Percentiles rank a stretch among this genome's conserved stretches.
These are phyloP conservation scores for Taphrina betulina DNA, from an alignment of 1,139 yeast species.

Conservation along the genomic window DNA sequence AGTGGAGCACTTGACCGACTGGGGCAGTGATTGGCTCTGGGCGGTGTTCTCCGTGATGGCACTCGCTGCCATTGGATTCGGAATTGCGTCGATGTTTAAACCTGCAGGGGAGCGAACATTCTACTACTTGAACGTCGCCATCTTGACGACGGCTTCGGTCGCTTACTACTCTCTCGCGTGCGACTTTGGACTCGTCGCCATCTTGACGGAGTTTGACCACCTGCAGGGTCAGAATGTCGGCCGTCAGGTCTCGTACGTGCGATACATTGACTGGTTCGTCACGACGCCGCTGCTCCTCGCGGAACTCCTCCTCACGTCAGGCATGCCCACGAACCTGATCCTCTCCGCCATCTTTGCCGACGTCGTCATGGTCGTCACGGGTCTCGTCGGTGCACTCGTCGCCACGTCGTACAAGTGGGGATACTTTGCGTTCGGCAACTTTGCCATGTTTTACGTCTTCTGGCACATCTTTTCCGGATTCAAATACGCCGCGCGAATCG, in stretches of 20 bases:
- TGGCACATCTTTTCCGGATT: constrained; percentile 36
- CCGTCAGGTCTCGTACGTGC: constrained; percentile 66
- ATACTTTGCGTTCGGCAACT: constrained; percentile 50
- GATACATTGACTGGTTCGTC: constrained; percentile 67
- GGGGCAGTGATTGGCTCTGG: constrained; percentile 55
- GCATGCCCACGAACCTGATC: constrained; percentile 40
- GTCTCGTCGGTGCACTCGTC: constrained; percentile 30
- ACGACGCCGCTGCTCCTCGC: constrained; percentile 58
- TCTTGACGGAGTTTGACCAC: constrained; percentile 58
- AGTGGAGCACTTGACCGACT: too few relatives aligned
- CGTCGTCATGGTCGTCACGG: constrained; percentile 46
- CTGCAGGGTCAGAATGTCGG: constrained; percentile 51
- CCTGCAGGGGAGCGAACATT: constrained; percentile 49
- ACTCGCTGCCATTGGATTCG: constrained; percentile 49
- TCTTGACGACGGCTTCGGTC: constrained; percentile 52
- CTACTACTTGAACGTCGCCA: constrained; percentile 51
- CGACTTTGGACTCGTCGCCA: constrained; percentile 62
- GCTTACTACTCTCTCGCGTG: constrained; percentile 66
- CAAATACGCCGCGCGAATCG: constrained; percentile 36
- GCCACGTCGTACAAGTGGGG: constrained; percentile 68
- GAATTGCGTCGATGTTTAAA: constrained; percentile 46
- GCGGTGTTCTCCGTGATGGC: constrained; percentile 58
- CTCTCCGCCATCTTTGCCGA: constrained; percentile 38
- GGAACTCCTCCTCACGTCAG: constrained; percentile 42
- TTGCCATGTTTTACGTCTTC: constrained; percentile 40